Evolutionary conservation across 495 filamentous ascomycete species (phyloP).

Genomic region (Neurospora terricola): DNA sequence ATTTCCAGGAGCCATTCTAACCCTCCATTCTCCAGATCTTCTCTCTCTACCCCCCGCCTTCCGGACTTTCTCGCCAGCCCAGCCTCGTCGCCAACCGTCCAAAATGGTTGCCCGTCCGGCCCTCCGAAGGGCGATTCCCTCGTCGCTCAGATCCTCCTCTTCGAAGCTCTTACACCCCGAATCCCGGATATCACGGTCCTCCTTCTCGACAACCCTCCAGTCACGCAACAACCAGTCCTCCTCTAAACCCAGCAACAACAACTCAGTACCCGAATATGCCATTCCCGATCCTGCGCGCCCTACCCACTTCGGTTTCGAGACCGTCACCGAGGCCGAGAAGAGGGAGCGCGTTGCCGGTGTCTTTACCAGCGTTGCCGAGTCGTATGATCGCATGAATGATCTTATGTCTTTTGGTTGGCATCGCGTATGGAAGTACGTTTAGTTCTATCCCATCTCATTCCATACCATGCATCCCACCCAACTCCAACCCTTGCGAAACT

Average conservation of each 20-base stretch:
- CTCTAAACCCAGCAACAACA: constrained; percentile 4
- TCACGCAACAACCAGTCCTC: background rate
- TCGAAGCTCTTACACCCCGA: background rate
- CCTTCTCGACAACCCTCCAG: constrained; percentile 14
- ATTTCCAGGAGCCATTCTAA: background rate
- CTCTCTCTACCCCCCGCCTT: background rate
- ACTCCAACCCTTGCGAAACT: background rate
- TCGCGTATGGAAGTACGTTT: constrained; percentile 73
- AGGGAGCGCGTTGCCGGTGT: constrained; percentile 60
- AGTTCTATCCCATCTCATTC: background rate
- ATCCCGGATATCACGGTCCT: constrained; percentile 5
- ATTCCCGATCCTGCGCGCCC: constrained; percentile 46
- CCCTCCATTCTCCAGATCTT: background rate
- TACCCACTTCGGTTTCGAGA: constrained; percentile 93
- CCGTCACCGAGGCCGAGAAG: constrained; percentile 75
- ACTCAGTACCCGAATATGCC: constrained; percentile 19
- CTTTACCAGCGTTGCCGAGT: constrained; percentile 90
- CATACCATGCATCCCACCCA: background rate
- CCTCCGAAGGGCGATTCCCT: constrained; percentile 16
- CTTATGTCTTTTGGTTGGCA: constrained; percentile 97
- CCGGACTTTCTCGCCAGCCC: background rate
- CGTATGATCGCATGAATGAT: constrained; percentile 96
- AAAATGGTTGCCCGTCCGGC: constrained; percentile 18
- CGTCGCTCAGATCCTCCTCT: constrained; percentile 3
- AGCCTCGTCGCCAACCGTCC: background rate